Base-by-base conservation (phyloP, 345 rosid species). In the Dovyalis caffra region DNA sequence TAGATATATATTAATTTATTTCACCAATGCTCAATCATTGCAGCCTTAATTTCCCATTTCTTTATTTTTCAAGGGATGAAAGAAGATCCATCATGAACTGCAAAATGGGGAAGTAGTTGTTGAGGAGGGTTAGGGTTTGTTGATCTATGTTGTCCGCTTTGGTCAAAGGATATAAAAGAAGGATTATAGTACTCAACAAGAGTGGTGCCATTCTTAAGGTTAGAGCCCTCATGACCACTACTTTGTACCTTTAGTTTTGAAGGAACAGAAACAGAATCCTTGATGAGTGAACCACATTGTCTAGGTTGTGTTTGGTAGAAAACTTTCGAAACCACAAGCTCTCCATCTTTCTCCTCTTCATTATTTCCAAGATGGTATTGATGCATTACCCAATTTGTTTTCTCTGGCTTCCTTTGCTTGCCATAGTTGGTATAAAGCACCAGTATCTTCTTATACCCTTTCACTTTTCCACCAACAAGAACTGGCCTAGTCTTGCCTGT, bases 341-440 rank as follows among this genome's bases (percentile, higher is more conserved):
- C 99, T 34, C 99, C 99, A 64, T 95, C 99, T 70, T 86, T 91
- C 83, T 95, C 99, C 81, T 95, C 99, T 43, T 95, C 97, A 28
- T 86, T 88, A 77, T 78, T 82, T 57, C 99, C 99, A 37, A 95
- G 89, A 80, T 95, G 99, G 85, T 95, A 95, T 45, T 92, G 99
- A 78, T 95, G 99, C 99, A 95, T 95, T 9, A 95, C 97, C 99
- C 99, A 95, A 72, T 87, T 95, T 3, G 99, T 95, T 76, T 95
- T 95, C 82, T 95, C 95, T 0, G 97, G 99, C 74, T 92, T 95
- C 75, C 87, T 90, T 78, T 88, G 97, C 82, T 95, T 95, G 53
- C 99, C 97, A 21, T 95, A 95, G 82, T 92, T 95, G 58, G 99
- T 92, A 88, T 95, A 95, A 58, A 95, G 99, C 61, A 95, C 99